Conservation (phyloP, 1,284 basidiomycete species). For the Ustilago shanxiensis region DNA sequence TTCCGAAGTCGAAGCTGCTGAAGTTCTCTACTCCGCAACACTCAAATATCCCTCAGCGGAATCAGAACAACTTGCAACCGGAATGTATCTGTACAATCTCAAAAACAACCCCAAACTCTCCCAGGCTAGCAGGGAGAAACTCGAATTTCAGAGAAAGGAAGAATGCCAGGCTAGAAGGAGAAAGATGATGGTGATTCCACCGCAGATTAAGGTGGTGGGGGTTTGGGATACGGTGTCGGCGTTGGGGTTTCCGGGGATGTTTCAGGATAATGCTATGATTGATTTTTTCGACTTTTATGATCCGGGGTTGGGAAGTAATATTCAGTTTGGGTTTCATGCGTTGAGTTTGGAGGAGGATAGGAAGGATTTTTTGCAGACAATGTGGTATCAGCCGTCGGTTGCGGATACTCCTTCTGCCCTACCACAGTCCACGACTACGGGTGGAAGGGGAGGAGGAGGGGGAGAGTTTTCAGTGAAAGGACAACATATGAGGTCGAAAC, state of each 20-base stretch:
- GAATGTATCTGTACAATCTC: slow-evolving; percentile 18
- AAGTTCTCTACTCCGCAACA: slow-evolving; percentile 41
- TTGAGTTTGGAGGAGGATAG: slow-evolving; percentile 63
- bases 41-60: slow-evolving; percentile 43
- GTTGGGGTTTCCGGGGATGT: slow-evolving; percentile 51
- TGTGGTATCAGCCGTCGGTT: slow-evolving; percentile 51
- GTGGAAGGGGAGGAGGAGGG: not conserved
- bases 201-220: slow-evolving; percentile 55
- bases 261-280: slow-evolving; percentile 43
- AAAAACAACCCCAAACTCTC: slow-evolving; percentile 10
- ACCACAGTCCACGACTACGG: not conserved
- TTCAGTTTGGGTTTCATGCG: slow-evolving; percentile 65
- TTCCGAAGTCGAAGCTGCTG: slow-evolving; percentile 34
- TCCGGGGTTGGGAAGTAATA: slow-evolving; percentile 59
- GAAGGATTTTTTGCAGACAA: slow-evolving; percentile 62
- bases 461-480: slow-evolving; percentile 3
- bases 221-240: slow-evolving; percentile 60
- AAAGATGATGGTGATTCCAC: slow-evolving; percentile 26
- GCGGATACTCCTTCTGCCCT: not conserved
- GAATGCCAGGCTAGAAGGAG: slow-evolving; percentile 14
- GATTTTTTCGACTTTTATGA: slow-evolving; percentile 64
- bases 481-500: slow-evolving; percentile 40
- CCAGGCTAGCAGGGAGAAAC: not conserved
- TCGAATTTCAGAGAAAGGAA: not conserved
- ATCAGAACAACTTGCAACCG: slow-evolving; percentile 31